A percentile compares a stretch with the other conserved stretches of the same genome.
phyloP scores from a whole-genome alignment of 805 yeast species.

The Ogataea paraovalis region DNA sequence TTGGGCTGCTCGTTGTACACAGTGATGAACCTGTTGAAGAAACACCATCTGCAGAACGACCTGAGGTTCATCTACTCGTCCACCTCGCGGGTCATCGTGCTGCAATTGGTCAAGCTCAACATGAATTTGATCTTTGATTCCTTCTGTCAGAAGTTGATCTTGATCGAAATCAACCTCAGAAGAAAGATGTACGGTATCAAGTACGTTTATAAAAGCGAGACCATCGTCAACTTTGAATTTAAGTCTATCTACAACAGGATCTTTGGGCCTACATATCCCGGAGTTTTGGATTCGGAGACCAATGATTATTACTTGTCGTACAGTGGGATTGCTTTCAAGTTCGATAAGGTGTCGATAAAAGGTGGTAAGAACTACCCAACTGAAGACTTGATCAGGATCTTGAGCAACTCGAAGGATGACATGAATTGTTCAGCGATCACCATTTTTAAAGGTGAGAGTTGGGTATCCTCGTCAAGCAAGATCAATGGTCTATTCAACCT shows the following conservation, averaged over 20 bases:
- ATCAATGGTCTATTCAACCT: neutral
- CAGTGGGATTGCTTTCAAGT: conserved; percentile 54
- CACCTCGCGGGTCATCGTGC: conserved; percentile 13
- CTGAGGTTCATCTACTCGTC: conserved; percentile 22
- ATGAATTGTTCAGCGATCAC: conserved; percentile 36
- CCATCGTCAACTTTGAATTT: conserved; percentile 27
- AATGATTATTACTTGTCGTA: conserved; percentile 45
- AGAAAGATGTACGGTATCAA: conserved; percentile 10
- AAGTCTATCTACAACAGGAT: conserved; percentile 49
- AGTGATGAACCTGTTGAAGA: conserved; percentile 12
- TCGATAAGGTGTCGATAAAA: conserved; percentile 24
- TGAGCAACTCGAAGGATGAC: conserved; percentile 29
- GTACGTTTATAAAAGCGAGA: conserved; percentile 21
- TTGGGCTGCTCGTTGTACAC: conserved; percentile 26
- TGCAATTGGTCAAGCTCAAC: conserved; percentile 19
- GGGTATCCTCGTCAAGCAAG: conserved; percentile 19
- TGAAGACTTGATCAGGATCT: conserved; percentile 19
- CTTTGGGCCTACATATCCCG: conserved; percentile 64
- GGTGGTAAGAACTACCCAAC: conserved; percentile 2
- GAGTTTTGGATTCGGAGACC: conserved; percentile 29
- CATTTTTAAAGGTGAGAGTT: conserved; percentile 38
- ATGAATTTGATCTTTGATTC: conserved; percentile 28
- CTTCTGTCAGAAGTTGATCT: conserved; percentile 20
- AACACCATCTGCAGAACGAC: conserved; percentile 13
- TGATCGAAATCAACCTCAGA: conserved; percentile 24